phyloP scores from a whole-genome alignment of 2,329 filamentous ascomycete genomes.

The Neofusicoccum umdonicola region DNA sequence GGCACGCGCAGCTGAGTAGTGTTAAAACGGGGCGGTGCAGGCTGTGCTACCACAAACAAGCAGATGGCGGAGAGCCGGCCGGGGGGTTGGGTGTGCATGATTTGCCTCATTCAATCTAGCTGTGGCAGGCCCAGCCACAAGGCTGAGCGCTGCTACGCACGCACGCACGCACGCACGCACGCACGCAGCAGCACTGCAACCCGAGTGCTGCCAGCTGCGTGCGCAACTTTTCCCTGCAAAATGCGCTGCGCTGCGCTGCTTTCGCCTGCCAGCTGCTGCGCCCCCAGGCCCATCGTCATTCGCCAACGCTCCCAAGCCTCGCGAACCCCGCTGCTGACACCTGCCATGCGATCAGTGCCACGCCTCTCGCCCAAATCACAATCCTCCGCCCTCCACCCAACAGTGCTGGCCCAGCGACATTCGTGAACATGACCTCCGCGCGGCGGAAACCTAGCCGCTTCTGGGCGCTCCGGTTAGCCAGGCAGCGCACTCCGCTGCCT shows the following conservation, averaged over 20 bases:
- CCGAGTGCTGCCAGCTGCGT: too few relatives aligned
- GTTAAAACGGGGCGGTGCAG: conserved; percentile 6
- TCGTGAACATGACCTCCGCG: neutral
- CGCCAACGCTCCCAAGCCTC: neutral
- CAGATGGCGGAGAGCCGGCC: neutral
- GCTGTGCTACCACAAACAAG: neutral
- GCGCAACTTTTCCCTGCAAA: neutral
- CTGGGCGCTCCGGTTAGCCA: neutral
- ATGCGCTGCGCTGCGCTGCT: neutral
- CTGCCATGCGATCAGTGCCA: neutral
- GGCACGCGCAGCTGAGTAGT: conserved; percentile 7
- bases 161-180: neutral
- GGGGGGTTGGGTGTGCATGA: neutral
- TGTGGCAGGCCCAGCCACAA: conserved; percentile 7
- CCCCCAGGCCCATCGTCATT: neutral
- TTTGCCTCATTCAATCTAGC: conserved; percentile 6
- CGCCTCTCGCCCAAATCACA: neutral
- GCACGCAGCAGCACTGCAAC: neutral
- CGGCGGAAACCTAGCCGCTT: neutral
- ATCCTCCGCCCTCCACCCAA: neutral
- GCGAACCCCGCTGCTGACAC: conserved; percentile 7
- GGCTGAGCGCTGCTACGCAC: neutral
- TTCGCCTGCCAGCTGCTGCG: neutral
- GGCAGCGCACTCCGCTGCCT: too few relatives aligned
- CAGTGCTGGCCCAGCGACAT: neutral